Conservation (phyloP, 2,329 filamentous ascomycete species). For the Daldinia eschscholtzii region DNA sequence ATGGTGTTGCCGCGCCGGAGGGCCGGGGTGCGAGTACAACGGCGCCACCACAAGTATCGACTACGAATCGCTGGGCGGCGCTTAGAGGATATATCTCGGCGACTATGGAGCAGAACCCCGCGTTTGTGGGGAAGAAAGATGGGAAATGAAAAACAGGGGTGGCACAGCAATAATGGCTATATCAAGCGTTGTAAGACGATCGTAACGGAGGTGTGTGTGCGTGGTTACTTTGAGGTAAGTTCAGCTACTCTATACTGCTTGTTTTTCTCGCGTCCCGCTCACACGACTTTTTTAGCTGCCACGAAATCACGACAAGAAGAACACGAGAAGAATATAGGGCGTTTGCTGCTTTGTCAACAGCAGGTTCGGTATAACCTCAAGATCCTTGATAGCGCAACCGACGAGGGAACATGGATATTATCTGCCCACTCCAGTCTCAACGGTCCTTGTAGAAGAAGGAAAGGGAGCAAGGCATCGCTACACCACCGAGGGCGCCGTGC, state of each 20-base stretch:
- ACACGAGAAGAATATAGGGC: neutral
- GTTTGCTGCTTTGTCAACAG: neutral
- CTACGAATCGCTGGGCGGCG: slow-evolving; percentile 79
- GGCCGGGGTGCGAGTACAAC: no score
- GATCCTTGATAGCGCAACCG: neutral
- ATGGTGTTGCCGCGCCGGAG: neutral
- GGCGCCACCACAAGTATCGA: slow-evolving; percentile 51
- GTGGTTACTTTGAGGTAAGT: neutral
- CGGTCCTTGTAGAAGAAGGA: neutral
- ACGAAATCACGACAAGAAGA: neutral
- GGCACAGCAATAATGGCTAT: neutral
- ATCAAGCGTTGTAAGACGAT: neutral
- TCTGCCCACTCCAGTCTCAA: neutral
- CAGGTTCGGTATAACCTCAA: neutral
- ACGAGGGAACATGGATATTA: neutral
- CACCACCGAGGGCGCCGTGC: no score
- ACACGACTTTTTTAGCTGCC: neutral
- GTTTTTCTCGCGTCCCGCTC: neutral
- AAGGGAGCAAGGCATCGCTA: neutral
- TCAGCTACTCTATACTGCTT: neutral
- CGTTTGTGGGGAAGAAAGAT: slow-evolving; percentile 66
- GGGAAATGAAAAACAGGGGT: slow-evolving; percentile 37
- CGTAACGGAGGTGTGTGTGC: neutral
- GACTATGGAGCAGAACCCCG: slow-evolving; percentile 90
- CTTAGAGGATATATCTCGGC: slow-evolving; percentile 85